Conservation (phyloP, 768 basidiomycete genomes). For the Pisolithus albus region DNA sequence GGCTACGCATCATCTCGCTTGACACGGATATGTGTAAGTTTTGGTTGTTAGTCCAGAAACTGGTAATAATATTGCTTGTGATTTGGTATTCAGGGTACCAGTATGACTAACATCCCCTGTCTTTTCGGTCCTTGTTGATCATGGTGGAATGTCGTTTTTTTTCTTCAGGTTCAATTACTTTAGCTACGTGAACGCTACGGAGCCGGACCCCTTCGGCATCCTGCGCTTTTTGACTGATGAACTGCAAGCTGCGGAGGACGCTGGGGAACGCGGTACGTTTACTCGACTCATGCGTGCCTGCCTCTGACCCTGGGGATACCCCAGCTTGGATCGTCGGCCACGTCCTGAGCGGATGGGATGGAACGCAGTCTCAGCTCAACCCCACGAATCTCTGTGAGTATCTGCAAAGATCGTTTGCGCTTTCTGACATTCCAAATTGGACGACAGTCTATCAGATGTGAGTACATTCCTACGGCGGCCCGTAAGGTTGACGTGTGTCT, state of each 20-base stretch:
- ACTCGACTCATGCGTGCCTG: not conserved
- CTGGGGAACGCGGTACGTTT: conserved; percentile 37
- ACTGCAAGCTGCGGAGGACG: conserved; percentile 45
- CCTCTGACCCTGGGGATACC: conserved; percentile 26
- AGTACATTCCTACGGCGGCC: not conserved
- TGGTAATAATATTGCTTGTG: not conserved
- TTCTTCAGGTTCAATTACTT: conserved; percentile 38
- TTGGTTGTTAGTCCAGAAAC: not conserved
- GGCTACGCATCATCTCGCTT: conserved; percentile 42
- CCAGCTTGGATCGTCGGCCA: conserved; percentile 48
- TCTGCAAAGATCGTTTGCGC: not conserved
- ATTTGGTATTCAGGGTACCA: conserved; percentile 24
- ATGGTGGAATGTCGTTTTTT: not conserved
- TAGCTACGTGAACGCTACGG: conserved; percentile 41
- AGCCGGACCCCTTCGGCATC: conserved; percentile 42
- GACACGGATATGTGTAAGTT: conserved; percentile 45
- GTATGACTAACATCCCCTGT: conserved; percentile 14
- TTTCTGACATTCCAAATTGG: not conserved
- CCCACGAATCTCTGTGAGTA: conserved; percentile 40
- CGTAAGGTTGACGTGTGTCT: not conserved
- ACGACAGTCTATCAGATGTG: conserved; percentile 41
- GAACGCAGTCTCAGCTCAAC: conserved; percentile 33
- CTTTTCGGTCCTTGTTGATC: not conserved
- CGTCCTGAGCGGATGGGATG: conserved; percentile 43
- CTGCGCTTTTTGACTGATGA: conserved; percentile 47